These are phyloP conservation scores for Bipolaris victoriae DNA, from an alignment of 2,329 filamentous ascomycete genomes.

Conservation along the genomic window DNA sequence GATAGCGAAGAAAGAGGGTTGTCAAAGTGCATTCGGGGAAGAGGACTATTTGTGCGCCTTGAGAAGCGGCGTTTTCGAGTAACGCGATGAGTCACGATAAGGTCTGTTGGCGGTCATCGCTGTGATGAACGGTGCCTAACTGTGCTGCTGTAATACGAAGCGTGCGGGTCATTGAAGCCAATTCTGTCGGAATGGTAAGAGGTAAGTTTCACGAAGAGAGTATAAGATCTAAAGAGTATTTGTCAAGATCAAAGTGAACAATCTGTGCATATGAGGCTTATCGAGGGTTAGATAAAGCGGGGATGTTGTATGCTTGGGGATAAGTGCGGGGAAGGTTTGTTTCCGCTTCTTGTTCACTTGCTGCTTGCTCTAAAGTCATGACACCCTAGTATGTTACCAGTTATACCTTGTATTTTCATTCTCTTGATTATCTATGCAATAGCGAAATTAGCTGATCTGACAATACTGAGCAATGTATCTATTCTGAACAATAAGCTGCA, in stretches of 20 bases:
- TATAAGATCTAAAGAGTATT: not conserved
- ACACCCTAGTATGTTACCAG: too few relatives aligned
- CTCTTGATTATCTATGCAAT: too few relatives aligned
- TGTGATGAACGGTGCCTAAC: constrained; percentile 56
- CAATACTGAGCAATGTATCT: too few relatives aligned
- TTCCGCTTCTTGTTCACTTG: too few relatives aligned
- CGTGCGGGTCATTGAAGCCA: constrained; percentile 43
- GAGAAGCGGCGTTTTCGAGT: constrained; percentile 53
- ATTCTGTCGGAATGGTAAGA: not conserved
- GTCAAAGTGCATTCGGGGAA: constrained; percentile 62
- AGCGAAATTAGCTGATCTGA: too few relatives aligned
- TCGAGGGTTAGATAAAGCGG: not conserved
- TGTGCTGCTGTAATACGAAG: constrained; percentile 60
- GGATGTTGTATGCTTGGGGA: not conserved
- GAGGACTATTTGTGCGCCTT: constrained; percentile 56
- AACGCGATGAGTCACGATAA: constrained; percentile 57
- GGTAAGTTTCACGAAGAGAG: too few relatives aligned
- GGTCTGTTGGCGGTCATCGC: constrained; percentile 48
- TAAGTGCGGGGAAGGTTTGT: too few relatives aligned
- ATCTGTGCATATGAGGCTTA: not conserved
- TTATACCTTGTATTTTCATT: too few relatives aligned
- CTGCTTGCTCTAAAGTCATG: too few relatives aligned
- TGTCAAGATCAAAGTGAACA: not conserved
- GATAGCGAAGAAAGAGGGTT: constrained; percentile 61
- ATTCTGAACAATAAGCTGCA: too few relatives aligned